A percentile compares a stretch with the other conserved stretches of the same genome.
Evolutionary conservation across 129 eudicot species (phyloP).

Genomic region (Smallanthus sonchifolius): DNA sequence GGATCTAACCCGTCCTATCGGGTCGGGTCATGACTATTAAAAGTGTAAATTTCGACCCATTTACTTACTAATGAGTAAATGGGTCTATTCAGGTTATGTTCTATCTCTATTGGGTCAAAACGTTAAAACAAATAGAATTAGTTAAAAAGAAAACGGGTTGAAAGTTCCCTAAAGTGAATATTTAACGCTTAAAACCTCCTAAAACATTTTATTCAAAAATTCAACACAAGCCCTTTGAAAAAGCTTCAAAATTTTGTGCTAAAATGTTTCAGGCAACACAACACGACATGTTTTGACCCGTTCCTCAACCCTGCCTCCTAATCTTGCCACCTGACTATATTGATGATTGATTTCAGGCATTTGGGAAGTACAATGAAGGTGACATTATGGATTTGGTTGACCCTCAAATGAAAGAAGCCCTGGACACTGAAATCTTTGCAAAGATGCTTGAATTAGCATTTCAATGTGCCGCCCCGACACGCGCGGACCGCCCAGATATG

Average conservation of each 20-base stretch:
- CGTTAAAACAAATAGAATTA: background rate
- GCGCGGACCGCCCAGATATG: slow-evolving; percentile 91
- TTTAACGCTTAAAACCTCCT: background rate
- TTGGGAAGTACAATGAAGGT: slow-evolving; percentile 66
- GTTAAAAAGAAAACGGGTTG: background rate
- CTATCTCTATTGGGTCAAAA: background rate
- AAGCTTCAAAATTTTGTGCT: background rate
- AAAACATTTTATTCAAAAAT: background rate
- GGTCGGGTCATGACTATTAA: background rate
- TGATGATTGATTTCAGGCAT: slow-evolving; percentile 49
- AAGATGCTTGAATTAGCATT: slow-evolving; percentile 75
- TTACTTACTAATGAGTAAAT: background rate
- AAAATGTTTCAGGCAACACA: background rate
- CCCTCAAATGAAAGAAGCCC: slow-evolving; percentile 57
- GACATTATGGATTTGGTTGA: slow-evolving; percentile 60
- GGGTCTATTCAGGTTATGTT: background rate
- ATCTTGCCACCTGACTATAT: background rate
- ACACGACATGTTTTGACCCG: background rate
- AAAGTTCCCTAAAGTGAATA: background rate
- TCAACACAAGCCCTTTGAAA: background rate
- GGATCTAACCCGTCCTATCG: background rate
- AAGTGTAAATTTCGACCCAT: background rate
- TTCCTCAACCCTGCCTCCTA: background rate
- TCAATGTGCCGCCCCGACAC: slow-evolving; percentile 80
- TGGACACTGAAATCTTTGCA: slow-evolving; percentile 42